Evolutionary conservation across 1,284 basidiomycete species (phyloP), one percentile per base, ranked within the genome.

Genomic region (Stereum hirsutum): DNA sequence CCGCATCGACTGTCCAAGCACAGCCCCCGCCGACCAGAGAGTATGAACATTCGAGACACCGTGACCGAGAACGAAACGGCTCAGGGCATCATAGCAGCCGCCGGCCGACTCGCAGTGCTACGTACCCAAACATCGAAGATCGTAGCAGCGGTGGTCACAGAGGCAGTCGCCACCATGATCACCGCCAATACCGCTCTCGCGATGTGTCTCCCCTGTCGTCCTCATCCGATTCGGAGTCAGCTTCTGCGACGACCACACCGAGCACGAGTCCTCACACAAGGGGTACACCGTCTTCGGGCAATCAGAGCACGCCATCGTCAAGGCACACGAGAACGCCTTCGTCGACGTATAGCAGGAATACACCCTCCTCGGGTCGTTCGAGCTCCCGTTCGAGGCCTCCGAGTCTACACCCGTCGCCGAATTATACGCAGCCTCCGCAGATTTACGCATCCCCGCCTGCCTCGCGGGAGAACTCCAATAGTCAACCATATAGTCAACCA

Each of bases 301-400:
- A 46, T 10, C 31, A 43, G 24, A 46, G 46, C 26, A 49, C 47
- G 4, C 43, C 47, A 7, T 39, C 47, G 20, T 49, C 49, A 4
- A 46, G 41, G 6, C 37, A 24, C 37, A 25, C 37, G 21, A 11
- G 35, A 11, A 24, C 41, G 21, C 39, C 24, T 33, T 19, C 31
- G 32, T 33, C 41, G 15, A 21, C 6, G 21, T 12, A 14, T 37
- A 26, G 20, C 3, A 25, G 42, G n/a, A 43, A 27, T 32, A 32
- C 39, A 23, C 42, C 42, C 8, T 43, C 42, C 19, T 34, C 42
- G 25, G 10, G 25, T 27, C 24, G 20, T 8, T 37, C 26, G 15
- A n/a, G n/a, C n/a, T 10, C 34, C 17, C 27, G 24, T 12, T 44
- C 43, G 26, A 39, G 39, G 15, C 43, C 36, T 15, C 35, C 36